Conservation (phyloP, 345 rosid species). For the Gossypium bickii region DNA sequence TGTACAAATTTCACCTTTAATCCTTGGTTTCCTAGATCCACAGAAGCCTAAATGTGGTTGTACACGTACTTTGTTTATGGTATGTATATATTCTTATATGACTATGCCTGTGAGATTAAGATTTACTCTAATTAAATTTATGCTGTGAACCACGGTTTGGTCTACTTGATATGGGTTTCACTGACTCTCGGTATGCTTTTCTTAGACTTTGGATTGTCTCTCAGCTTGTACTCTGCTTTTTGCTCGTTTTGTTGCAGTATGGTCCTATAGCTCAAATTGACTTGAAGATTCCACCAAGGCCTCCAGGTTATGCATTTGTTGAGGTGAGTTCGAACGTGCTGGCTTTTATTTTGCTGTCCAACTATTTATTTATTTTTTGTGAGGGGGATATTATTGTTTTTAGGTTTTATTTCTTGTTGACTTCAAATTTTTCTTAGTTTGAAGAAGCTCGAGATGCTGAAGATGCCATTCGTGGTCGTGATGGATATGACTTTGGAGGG, state of each 20-base stretch:
- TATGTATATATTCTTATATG: not conserved
- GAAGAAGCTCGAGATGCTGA: slow-evolving; percentile 97
- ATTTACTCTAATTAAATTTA: not conserved
- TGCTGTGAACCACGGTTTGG: not conserved
- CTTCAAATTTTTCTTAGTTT: slow-evolving; percentile 40
- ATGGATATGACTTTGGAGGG: slow-evolving; percentile 96
- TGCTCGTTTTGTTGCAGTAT: slow-evolving; percentile 49
- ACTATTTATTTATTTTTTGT: not conserved
- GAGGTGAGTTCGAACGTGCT: slow-evolving; percentile 48
- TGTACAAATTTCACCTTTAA: not conserved
- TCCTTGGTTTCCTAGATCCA: not conserved
- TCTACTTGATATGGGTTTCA: not conserved
- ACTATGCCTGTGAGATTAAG: not conserved
- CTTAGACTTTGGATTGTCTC: not conserved
- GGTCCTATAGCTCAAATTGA: slow-evolving; percentile 86
- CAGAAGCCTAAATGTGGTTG: not conserved
- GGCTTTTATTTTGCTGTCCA: not conserved
- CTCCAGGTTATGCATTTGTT: slow-evolving; percentile 99
- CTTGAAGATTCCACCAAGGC: slow-evolving; percentile 95
- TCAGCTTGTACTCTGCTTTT: not conserved
- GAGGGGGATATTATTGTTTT: not conserved
- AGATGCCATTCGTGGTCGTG: slow-evolving; percentile 92
- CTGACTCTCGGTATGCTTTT: not conserved
- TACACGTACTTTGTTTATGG: not conserved
- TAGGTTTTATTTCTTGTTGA: not conserved